These are phyloP conservation scores for Plectosphaerella sp. DNA, from an alignment of 2,329 filamentous ascomycete genomes.

Conservation along the genomic window DNA sequence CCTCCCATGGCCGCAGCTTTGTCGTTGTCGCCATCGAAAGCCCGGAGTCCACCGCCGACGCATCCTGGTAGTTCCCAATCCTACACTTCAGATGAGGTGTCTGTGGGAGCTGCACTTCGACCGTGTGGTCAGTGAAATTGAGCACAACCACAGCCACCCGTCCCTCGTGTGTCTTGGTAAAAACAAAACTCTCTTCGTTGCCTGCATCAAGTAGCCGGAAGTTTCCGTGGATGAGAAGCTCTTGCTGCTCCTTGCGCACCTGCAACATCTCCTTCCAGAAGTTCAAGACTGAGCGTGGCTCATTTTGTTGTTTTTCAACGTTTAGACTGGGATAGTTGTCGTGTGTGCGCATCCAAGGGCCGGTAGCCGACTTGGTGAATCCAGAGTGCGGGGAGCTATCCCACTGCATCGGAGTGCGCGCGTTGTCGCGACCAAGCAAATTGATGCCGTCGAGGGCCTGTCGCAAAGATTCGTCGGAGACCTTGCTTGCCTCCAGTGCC, in stretches of 20 bases:
- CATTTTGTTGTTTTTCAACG: constrained; percentile 40
- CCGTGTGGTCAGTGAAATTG: constrained; percentile 31
- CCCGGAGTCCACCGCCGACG: constrained; percentile 7
- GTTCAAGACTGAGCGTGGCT: constrained; percentile 44
- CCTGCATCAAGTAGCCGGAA: constrained; percentile 48
- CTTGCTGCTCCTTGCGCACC: constrained; percentile 50
- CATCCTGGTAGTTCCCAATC: constrained; percentile 25
- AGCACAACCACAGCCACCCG: constrained; percentile 25
- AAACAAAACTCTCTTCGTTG: constrained; percentile 39
- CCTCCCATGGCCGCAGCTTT: constrained; percentile 27
- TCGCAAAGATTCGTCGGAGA: constrained; percentile 24
- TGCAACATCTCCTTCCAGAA: constrained; percentile 57
- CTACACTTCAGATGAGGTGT: constrained; percentile 12
- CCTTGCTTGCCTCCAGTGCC: constrained; percentile 13
- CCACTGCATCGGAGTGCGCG: constrained; percentile 68
- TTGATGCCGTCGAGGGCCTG: constrained; percentile 49
- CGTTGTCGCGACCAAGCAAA: constrained; percentile 59
- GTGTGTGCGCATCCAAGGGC: constrained; percentile 58
- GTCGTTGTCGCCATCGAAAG: background rate
- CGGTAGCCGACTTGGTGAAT: constrained; percentile 43
- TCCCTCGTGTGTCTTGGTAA: constrained; percentile 29
- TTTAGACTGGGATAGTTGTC: constrained; percentile 53
- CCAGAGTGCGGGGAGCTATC: constrained; percentile 50
- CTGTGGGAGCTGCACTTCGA: constrained; percentile 16
- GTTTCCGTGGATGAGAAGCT: constrained; percentile 57